Evolutionary conservation across 352 stramenopile species (phyloP).

Genomic region (Globisporangium splendens): DNA sequence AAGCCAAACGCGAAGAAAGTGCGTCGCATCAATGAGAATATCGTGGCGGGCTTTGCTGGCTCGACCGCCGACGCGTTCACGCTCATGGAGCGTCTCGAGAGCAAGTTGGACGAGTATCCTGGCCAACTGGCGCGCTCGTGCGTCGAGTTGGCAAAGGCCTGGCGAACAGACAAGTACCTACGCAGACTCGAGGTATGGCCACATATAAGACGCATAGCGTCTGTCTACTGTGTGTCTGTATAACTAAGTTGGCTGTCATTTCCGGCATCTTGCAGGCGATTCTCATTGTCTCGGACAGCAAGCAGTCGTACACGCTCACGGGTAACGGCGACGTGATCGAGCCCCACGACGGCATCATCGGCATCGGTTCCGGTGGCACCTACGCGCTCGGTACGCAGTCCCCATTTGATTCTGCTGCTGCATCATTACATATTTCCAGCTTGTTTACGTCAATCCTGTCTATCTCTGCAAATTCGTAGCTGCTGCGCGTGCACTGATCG

Average conservation of each 20-base stretch:
- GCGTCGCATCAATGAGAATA: slow-evolving; percentile 92
- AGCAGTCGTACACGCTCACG: slow-evolving; percentile 96
- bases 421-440: background rate
- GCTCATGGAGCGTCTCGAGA: slow-evolving; percentile 97
- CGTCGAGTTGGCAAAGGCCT: slow-evolving; percentile 98
- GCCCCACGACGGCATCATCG: slow-evolving; percentile 95
- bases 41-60: slow-evolving; percentile 96
- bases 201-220: background rate
- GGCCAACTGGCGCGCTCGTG: slow-evolving; percentile 95
- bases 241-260: background rate
- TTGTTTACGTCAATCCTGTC: background rate
- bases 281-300: slow-evolving; percentile 94
- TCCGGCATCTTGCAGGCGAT: slow-evolving; percentile 34
- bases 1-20: slow-evolving; percentile 99
- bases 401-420: slow-evolving; percentile 7
- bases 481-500: slow-evolving; percentile 94
- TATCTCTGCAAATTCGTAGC: slow-evolving; percentile 39
- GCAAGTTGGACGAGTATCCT: slow-evolving; percentile 97
- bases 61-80: slow-evolving; percentile 98
- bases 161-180: slow-evolving; percentile 99
- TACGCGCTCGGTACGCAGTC: slow-evolving; percentile 89
- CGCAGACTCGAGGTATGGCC: slow-evolving; percentile 87
- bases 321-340: slow-evolving; percentile 98
- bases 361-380: slow-evolving; percentile 90
- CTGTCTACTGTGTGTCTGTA: background rate